Percentiles rank a stretch among this genome's conserved stretches.
Evolutionary conservation across 2,329 filamentous ascomycete genomes (phyloP).

Genomic region (Ambrosiella cleistominuta): DNA sequence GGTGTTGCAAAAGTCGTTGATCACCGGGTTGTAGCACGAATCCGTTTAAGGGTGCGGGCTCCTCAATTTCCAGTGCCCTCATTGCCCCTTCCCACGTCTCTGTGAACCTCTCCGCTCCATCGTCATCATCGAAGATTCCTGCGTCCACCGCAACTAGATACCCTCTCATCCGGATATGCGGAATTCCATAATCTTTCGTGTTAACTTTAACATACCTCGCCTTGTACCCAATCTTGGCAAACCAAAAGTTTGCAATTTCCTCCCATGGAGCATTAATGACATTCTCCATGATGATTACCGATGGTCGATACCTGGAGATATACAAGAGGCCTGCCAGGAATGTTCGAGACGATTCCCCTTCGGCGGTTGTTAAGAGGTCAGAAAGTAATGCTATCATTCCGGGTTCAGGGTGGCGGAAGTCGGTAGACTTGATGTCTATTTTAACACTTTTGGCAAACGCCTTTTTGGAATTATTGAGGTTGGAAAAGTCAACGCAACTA

Average conservation of each 20-base stretch:
- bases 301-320: conserved; percentile 34
- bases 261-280: conserved; percentile 44
- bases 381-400: conserved; percentile 27
- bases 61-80: conserved; percentile 26
- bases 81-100: conserved; percentile 28
- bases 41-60: conserved; percentile 43
- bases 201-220: conserved; percentile 35
- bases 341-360: conserved; percentile 47
- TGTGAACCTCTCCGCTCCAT: conserved; percentile 17
- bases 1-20: conserved; percentile 31
- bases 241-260: conserved; percentile 25
- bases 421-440: conserved; percentile 29
- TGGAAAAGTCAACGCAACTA: conserved; percentile 59
- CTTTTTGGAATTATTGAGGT: conserved; percentile 38
- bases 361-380: conserved; percentile 33
- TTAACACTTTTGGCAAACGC: conserved; percentile 21
- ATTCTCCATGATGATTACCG: conserved; percentile 56
- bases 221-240: conserved; percentile 35
- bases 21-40: conserved; percentile 43
- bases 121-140: conserved; percentile 18
- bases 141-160: conserved; percentile 41
- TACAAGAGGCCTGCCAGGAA: conserved; percentile 46
- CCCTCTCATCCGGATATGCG: conserved; percentile 46
- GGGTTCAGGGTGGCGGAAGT: conserved; percentile 4
- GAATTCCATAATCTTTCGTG: conserved; percentile 55